Evolutionary conservation across 768 basidiomycete genomes (phyloP).

Genomic region (Leccinum rimulosum): DNA sequence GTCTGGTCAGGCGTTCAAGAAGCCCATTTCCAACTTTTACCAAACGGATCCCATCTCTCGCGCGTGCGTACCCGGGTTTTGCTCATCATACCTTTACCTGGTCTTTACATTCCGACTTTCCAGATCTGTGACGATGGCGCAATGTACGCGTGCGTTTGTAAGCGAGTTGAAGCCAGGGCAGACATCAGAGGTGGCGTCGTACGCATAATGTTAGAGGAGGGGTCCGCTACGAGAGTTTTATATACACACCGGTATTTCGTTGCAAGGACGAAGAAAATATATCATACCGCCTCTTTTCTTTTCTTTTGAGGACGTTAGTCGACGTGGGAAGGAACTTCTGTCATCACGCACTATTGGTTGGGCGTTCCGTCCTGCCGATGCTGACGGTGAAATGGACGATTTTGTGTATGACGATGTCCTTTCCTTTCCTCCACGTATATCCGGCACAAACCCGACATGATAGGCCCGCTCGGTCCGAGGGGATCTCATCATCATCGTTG

Average conservation of each 20-base stretch:
- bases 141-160: conserved; percentile 85
- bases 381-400: no score
- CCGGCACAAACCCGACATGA: no score
- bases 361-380: no score
- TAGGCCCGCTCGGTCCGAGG: no score
- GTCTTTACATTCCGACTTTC: not conserved
- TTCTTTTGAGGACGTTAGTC: not conserved
- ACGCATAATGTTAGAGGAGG: conserved; percentile 9
- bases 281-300: not conserved
- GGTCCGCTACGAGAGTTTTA: not conserved
- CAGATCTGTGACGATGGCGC: conserved; percentile 95
- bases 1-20: conserved; percentile 61
- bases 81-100: not conserved
- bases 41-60: conserved; percentile 94
- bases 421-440: no score
- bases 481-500: no score
- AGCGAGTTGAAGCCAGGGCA: conserved; percentile 39
- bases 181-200: conserved; percentile 8
- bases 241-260: conserved; percentile 1
- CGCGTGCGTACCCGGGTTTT: conserved; percentile 58
- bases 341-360: no score
- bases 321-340: not conserved
- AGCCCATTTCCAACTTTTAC: conserved; percentile 91
- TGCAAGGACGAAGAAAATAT: conserved; percentile 9
- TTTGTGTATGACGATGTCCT: no score